phyloP scores from a whole-genome alignment of 768 basidiomycete genomes.

The Lactarius quietus region DNA sequence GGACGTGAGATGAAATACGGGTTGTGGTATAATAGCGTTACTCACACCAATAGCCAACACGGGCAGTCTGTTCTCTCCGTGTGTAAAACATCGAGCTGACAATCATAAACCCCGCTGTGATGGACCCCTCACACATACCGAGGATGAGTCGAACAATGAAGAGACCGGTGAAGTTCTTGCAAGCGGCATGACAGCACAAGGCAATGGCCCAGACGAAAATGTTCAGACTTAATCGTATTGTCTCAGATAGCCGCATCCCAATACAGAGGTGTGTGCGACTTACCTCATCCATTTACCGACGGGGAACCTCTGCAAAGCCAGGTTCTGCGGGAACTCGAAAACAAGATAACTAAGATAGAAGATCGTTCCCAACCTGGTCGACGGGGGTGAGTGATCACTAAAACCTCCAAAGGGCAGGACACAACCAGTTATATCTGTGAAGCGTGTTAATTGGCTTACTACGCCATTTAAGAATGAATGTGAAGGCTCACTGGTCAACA shows the following conservation, averaged over 20 bases:
- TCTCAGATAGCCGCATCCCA: not conserved
- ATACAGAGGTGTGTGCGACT: conserved; percentile 12
- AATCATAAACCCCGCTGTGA: conserved; percentile 75
- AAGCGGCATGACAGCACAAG: conserved; percentile 61
- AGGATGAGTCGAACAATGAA: conserved; percentile 61
- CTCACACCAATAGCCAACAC: conserved; percentile 78
- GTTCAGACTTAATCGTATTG: conserved; percentile 52
- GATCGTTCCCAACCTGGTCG: conserved; percentile 63
- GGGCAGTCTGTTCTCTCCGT: conserved; percentile 59
- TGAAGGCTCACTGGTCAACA: conserved; percentile 53
- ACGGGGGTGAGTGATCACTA: not conserved
- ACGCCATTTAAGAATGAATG: not conserved
- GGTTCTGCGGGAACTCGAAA: conserved; percentile 74
- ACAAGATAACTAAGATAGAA: conserved; percentile 68
- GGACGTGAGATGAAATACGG: not conserved
- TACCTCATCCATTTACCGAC: conserved; percentile 83
- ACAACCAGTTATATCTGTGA: conserved; percentile 61
- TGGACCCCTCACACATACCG: conserved; percentile 67
- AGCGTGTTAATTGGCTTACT: not conserved
- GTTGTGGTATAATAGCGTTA: conserved; percentile 5
- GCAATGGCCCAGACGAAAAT: conserved; percentile 65
- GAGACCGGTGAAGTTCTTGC: conserved; percentile 62
- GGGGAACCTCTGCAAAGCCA: conserved; percentile 66
- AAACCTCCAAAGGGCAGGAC: not conserved
- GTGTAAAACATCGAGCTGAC: conserved; percentile 80